Base-by-base conservation (phyloP, 2,329 filamentous ascomycete genomes). In the Exophiala sp. region DNA sequence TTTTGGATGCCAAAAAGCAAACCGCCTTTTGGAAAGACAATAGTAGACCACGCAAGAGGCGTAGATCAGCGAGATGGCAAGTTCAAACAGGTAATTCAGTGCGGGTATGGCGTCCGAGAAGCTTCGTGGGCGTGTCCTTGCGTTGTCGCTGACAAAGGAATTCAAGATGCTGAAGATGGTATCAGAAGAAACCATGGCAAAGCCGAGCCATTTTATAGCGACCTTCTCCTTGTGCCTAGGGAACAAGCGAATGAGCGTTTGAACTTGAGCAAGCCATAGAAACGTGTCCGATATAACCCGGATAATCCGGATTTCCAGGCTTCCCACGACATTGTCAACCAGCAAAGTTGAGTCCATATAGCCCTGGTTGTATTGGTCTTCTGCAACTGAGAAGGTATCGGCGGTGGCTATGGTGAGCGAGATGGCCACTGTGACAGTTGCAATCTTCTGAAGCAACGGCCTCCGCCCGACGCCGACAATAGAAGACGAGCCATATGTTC, bases 161-260 rank as follows among this genome's bases (percentile, higher is more conserved):
- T 96, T 94, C 51, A 97, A 78, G 41, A 86, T 88, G 63, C 86
- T 90, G 67, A 98, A 98, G 9, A 90, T 81, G 37, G 91, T 83
- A 65, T 97, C 91, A 52, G 96, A 77, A 0, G 88, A 80, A 63
- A 98, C 96, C 50, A 98, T 79, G 2, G 86, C 89, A 65, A 97
- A 96, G 1, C 91, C 93, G 13, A 91, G 88, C 91, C 91, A 98
- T 71, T 97, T 97, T 71, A 98, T 98, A 59, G 97, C 87, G 45
- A 97, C 83, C 70, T 97, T 97, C 70, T 98, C 93, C 63, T 94
- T 87, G 64, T 97, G 91, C 27, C 93, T 87, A 6, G 93, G 93
- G 61, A 98, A 98, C 1, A 98, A 76, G 46, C 93, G 85, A 60
- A 97, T 97, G 50, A 98, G 71, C 0, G 93, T 98, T 71, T 98